Base-by-base conservation (phyloP, 257 asterid species). In the Penstemon newberryi region DNA sequence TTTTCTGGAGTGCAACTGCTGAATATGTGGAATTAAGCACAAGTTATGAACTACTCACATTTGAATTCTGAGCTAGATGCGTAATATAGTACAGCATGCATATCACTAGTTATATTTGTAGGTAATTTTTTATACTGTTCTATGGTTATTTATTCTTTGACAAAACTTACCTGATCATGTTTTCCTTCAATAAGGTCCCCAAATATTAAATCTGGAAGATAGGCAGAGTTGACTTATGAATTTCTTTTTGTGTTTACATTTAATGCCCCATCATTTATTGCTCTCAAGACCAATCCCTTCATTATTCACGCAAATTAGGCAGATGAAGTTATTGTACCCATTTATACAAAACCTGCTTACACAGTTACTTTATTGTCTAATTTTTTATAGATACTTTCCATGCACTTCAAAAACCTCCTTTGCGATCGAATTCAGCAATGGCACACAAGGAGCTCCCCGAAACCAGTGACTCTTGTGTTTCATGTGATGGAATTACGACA, bases 321-420 rank as follows among this genome's bases (percentile, higher is more conserved):
- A 13, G 10, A 46, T 33, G 47, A 52, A 56, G 18, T 58, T 18
- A 38, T 7, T 3, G 44, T 53, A 4, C 33, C 15, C 33, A 41
- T 54, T 40, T 42, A 19, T 42, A 44, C 44, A 5, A 40, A 63
- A 7, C 40, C 58, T 58, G 55, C 46, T 66, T 56, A 52, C 50
- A 47, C 55, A 49, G 25, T 61, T 50, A 70, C 70, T 58, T 63
- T 63, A 41, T 53, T 75, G 61, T 47, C 67, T 65, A 50, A 42
- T 61, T 72, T 65, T 51, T 78, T 72, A 58, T 81, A 89, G 96
- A 89, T 73, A 56, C 87, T 19, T 84, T 72, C 75, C 80, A 83
- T 66, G 86, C 86, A 0, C 89, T 65, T 62, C 80, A 73, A 73
- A 83, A 79, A 43, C 41, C 82, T 59, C 92, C 87, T 58, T 72